A percentile compares a stretch with the other conserved stretches of the same genome.
Evolutionary conservation across 306 rosid species (phyloP).

Genomic region (Cucurbita maxima): DNA sequence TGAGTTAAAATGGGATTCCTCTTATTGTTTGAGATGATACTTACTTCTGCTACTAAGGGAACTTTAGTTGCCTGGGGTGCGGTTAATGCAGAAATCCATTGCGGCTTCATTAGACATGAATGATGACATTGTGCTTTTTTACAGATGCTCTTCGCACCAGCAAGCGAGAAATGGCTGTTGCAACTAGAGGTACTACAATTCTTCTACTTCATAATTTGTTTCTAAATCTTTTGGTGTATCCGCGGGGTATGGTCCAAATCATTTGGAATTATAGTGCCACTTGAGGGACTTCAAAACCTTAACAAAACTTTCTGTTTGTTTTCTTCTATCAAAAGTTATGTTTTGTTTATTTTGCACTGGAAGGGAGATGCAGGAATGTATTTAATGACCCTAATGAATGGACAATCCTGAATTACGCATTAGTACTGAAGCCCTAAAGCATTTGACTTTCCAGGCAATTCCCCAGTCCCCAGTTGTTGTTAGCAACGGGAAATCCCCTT

Average conservation of each 20-base stretch:
- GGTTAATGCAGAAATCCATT: not conserved
- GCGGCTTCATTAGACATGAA: not conserved
- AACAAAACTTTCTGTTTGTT: too few relatives aligned
- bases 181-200: slow-evolving; percentile 60
- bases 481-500: not conserved
- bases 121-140: slow-evolving; percentile 8
- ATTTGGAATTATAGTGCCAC: too few relatives aligned
- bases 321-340: too few relatives aligned
- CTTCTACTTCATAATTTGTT: not conserved
- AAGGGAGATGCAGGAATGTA: not conserved
- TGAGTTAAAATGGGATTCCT: not conserved
- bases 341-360: not conserved
- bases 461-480: not conserved
- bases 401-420: not conserved
- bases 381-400: not conserved
- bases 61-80: not conserved
- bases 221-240: not conserved
- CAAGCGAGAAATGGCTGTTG: slow-evolving; percentile 88
- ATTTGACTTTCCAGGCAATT: not conserved
- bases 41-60: not conserved
- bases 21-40: not conserved
- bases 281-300: too few relatives aligned
- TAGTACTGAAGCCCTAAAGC: not conserved
- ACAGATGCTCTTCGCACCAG: slow-evolving; percentile 85
- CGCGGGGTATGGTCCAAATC: too few relatives aligned